Base-by-base conservation (phyloP, 2,329 filamentous ascomycete genomes). In the Polychaeton citri region DNA sequence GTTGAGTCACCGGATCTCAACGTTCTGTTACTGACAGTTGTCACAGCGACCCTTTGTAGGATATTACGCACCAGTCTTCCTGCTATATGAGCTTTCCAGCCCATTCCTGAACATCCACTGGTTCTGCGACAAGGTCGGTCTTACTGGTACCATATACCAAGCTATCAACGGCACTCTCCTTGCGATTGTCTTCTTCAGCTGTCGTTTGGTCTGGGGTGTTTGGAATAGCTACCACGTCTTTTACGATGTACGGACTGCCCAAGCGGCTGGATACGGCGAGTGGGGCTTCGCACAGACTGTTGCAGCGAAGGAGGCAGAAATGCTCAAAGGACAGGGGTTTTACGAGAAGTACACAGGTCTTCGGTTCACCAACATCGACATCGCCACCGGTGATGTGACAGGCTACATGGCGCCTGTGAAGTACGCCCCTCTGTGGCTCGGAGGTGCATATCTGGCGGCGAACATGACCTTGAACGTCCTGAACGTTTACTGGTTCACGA, bases 81-180 rank as follows among this genome's bases (percentile, higher is more conserved):
- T 92, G 50, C 76, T 90, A 39, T 92, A 86, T 72, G 84, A 92
- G 59, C 72, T 92, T 26, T 87, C 81, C 18, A 81, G 79, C 4
- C 82, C 83, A 6, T 87, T 90, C 59, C 69, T 90, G 39, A 92
- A 92, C 55, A 72, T 88, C 54, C 84, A 92, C 65, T 92, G 84
- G 84, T 90, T 90, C 65, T 83, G 81, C 61, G 84, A 92, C 61
- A 92, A 92, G 64, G 65, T 88, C 40, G 71, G 75, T 50, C 76
- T 85, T 68, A 90, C 84, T 0, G 84, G 84, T 21, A 76, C 78
- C 15, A 68, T 66, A 36, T 59, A 74, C 17, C 84, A 90, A 62
- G 69, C 87, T 19, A 76, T 83, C 59, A 90, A 90, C 51, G 83
- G 83, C 47, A 66, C 86, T 42, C 52, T 73, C 38, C 72, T 90